Base-by-base conservation (phyloP, 345 rosid genomes). In the Citrus trifoliata region DNA sequence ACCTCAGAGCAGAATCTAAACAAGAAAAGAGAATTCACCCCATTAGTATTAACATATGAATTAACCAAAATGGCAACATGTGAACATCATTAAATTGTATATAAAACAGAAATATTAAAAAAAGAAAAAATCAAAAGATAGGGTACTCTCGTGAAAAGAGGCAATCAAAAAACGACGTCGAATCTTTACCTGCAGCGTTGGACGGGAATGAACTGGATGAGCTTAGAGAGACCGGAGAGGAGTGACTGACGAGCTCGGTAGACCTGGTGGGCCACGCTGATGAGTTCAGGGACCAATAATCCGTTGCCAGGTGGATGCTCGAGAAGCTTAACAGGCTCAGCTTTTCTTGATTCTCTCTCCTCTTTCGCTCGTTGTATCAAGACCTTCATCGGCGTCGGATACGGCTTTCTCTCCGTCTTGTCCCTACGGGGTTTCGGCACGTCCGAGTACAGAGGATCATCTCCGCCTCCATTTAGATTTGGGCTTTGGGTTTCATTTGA, bases 351-450 rank as follows among this genome's bases (percentile, higher is more conserved):
- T 64, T 87, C 89, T 76, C 79, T 91, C 85, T 92, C 95, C 77
- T 83, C 84, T 82, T 89, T 93, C 16, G 95, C 96, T 56, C 90
- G 89, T 10, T 78, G 86, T 66, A 95, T 93, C 81, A 95, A 62
- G 24, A 80, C 83, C 75, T 86, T 92, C 90, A 95, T 87, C 12
- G 98, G 98, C 8, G 96, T 95, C 27, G 83, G 88, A 53, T 88
- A 92, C 6, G 96, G 98, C 80, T 93, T 95, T 81, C 98, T 91
- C 88, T 90, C 84, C 18, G 98, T 89, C 83, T 91, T 93, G 76
- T 90, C 90, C 81, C 83, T 75, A 27, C 84, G 88, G 14, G 91
- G 94, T 81, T 90, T 90, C 22, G 98, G 98, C 64, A 92, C 73
- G 70, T 95, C 98, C 21, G 81, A 62, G 76, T 87, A 93, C 35